Conservation (phyloP, 805 yeast genomes). For the Metschnikowia kofuensis region DNA sequence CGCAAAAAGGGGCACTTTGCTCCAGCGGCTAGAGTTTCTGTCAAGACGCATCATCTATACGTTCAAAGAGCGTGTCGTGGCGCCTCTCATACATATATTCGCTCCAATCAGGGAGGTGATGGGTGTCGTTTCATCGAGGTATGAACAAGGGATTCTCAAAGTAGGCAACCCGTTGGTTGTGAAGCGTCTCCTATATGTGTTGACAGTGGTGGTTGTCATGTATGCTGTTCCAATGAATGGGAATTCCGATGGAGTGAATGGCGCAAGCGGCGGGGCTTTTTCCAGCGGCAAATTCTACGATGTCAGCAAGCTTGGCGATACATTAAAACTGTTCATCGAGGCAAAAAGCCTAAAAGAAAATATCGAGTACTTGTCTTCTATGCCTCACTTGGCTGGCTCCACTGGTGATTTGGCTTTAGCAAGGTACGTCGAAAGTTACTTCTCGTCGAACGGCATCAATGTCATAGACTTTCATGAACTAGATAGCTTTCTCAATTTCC, state of each 20-base stretch:
- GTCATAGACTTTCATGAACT: slow-evolving; percentile 49
- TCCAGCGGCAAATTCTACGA: slow-evolving; percentile 62
- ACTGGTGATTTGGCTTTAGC: slow-evolving; percentile 77
- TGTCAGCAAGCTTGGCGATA: slow-evolving; percentile 47
- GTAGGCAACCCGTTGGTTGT: slow-evolving; percentile 87
- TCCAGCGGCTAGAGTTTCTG: slow-evolving; percentile 38
- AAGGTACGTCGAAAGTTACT: slow-evolving; percentile 57
- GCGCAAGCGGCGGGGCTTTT: slow-evolving; percentile 40
- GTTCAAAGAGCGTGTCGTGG: slow-evolving; percentile 35
- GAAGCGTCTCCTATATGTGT: slow-evolving; percentile 70
- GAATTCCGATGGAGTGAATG: slow-evolving; percentile 37
- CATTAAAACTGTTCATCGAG: slow-evolving; percentile 51
- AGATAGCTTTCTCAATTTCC: slow-evolving; percentile 63
- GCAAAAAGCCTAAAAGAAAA: slow-evolving; percentile 58
- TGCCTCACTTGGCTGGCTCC: slow-evolving; percentile 89
- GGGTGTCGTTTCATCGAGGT: slow-evolving; percentile 36
- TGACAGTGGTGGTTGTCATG: slow-evolving; percentile 56
- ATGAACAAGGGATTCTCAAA: slow-evolving; percentile 57
- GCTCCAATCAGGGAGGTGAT: slow-evolving; percentile 54
- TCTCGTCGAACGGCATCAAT: slow-evolving; percentile 55
- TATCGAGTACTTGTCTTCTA: slow-evolving; percentile 66
- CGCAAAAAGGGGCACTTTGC: slow-evolving; percentile 20
- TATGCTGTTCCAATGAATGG: slow-evolving; percentile 60
- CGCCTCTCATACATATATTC: slow-evolving; percentile 43
- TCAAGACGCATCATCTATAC: slow-evolving; percentile 34